Conservation (phyloP, 2,329 filamentous ascomycete species). For the Ceratocystis ficicola region DNA sequence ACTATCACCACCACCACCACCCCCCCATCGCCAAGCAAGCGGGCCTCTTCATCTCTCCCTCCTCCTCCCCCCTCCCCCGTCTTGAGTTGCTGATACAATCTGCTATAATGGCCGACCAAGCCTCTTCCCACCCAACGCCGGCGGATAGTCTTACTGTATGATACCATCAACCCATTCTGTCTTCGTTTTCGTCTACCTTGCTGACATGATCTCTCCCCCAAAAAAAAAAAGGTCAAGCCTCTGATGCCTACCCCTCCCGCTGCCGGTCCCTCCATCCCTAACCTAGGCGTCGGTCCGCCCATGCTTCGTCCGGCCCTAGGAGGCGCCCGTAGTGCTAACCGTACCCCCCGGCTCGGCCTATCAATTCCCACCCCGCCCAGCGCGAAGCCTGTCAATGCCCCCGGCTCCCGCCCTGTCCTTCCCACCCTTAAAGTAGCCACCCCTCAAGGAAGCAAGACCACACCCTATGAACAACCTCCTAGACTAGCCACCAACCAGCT, state of each 20-base stretch:
- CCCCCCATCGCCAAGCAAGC: background rate
- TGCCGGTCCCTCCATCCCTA: conserved; percentile 32
- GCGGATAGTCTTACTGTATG: conserved; percentile 21
- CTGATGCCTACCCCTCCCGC: conserved; percentile 23
- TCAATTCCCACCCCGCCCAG: conserved; percentile 82
- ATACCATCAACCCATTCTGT: background rate
- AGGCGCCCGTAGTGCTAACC: conserved; percentile 50
- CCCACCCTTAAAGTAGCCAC: conserved; percentile 79
- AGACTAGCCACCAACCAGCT: conserved; percentile 31
- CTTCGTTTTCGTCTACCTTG: conserved; percentile 2
- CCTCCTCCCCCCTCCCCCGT: conserved; percentile 14
- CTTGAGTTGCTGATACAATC: conserved; percentile 23
- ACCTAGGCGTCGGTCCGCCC: conserved; percentile 65
- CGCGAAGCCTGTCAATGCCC: conserved; percentile 56
- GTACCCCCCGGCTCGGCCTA: conserved; percentile 68
- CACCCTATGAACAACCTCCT: conserved; percentile 53
- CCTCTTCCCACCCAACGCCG: conserved; percentile 24
- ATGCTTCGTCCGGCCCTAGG: conserved; percentile 74
- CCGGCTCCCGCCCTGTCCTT: conserved; percentile 40
- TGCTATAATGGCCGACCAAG: conserved; percentile 26
- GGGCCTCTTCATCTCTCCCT: background rate
- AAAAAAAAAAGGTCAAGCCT: conserved; percentile 19
- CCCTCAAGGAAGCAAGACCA: conserved; percentile 67
- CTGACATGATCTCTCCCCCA: background rate
- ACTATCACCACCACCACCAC: background rate